Percentiles rank a stretch among this genome's conserved stretches.
Conservation (phyloP, 345 rosid genomes). For the Xanthoceras sorbifolium region DNA sequence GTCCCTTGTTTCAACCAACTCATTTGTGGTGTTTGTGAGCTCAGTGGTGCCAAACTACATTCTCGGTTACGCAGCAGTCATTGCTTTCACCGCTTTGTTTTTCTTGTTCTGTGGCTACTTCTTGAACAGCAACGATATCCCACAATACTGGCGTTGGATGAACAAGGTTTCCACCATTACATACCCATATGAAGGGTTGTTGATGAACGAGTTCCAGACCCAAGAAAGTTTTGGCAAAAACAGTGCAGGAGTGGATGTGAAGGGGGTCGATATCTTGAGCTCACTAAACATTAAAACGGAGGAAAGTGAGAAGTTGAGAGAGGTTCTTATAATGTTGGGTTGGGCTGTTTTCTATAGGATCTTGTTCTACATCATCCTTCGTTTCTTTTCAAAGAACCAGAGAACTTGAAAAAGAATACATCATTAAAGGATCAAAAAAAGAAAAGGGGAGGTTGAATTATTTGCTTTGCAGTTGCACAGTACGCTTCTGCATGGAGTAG, state of each 20-base stretch:
- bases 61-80: slow-evolving; percentile 64
- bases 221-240: slow-evolving; percentile 11
- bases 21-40: slow-evolving; percentile 72
- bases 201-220: slow-evolving; percentile 68
- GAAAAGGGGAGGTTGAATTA: neutral
- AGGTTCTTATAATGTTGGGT: slow-evolving; percentile 50
- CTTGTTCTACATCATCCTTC: slow-evolving; percentile 52
- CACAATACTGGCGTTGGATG: slow-evolving; percentile 63
- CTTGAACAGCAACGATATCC: slow-evolving; percentile 54
- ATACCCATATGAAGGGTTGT: slow-evolving; percentile 63
- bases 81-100: slow-evolving; percentile 66
- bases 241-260: neutral
- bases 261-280: slow-evolving; percentile 35
- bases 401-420: slow-evolving; percentile 37
- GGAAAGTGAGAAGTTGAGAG: slow-evolving; percentile 48
- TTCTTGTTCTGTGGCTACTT: slow-evolving; percentile 75
- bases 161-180: slow-evolving; percentile 72
- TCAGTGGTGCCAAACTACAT: slow-evolving; percentile 69
- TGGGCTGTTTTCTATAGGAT: slow-evolving; percentile 66
- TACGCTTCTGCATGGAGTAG: no score
- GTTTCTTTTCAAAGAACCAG: slow-evolving; percentile 64
- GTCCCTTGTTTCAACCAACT: slow-evolving; percentile 69
- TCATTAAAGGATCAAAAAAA: slow-evolving; percentile 7
- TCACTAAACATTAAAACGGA: slow-evolving; percentile 34
- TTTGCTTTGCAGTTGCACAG: no score